These are phyloP conservation scores for Strigomonas oncopelti DNA, from an alignment of 208 protist species.

Conservation along the genomic window DNA sequence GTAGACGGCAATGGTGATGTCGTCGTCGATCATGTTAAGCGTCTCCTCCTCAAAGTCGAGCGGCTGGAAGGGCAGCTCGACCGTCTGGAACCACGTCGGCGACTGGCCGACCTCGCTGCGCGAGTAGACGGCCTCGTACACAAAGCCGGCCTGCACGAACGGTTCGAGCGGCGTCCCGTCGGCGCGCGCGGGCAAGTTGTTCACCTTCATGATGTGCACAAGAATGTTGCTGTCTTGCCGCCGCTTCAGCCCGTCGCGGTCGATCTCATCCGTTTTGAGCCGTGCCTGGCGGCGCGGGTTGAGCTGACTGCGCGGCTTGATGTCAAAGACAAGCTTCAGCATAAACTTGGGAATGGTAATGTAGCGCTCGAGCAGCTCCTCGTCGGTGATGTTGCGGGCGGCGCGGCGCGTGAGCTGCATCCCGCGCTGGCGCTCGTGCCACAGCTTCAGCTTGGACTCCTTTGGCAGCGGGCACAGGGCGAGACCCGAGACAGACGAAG, in stretches of 20 bases:
- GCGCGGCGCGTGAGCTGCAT: constrained; percentile 32
- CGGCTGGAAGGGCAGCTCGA: constrained; percentile 76
- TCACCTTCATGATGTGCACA: constrained; percentile 83
- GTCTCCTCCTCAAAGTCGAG: constrained; percentile 85
- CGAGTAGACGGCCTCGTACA: constrained; percentile 65
- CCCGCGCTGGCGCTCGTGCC: constrained; percentile 58
- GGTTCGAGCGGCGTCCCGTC: constrained; percentile 76
- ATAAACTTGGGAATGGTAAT: constrained; percentile 67
- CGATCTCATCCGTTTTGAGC: constrained; percentile 63
- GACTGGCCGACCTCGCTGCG: constrained; percentile 64
- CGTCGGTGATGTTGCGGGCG: constrained; percentile 43
- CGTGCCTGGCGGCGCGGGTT: constrained; percentile 70
- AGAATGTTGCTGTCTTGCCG: constrained; percentile 61
- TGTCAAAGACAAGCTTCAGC: constrained; percentile 26
- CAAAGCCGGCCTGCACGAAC: constrained; percentile 73
- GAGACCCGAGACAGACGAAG: constrained; percentile 43
- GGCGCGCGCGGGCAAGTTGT: constrained; percentile 52
- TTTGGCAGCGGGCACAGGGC: constrained; percentile 53
- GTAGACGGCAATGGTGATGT: constrained; percentile 74
- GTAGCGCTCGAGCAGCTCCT: constrained; percentile 48
- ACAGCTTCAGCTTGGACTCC: constrained; percentile 50
- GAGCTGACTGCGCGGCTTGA: constrained; percentile 61
- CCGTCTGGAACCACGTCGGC: constrained; percentile 77
- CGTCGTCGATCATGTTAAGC: constrained; percentile 78
- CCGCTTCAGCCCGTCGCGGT: constrained; percentile 50